phyloP scores from a whole-genome alignment of 202 grass and related monocot genomes.

The Cymbopogon flexuosus region DNA sequence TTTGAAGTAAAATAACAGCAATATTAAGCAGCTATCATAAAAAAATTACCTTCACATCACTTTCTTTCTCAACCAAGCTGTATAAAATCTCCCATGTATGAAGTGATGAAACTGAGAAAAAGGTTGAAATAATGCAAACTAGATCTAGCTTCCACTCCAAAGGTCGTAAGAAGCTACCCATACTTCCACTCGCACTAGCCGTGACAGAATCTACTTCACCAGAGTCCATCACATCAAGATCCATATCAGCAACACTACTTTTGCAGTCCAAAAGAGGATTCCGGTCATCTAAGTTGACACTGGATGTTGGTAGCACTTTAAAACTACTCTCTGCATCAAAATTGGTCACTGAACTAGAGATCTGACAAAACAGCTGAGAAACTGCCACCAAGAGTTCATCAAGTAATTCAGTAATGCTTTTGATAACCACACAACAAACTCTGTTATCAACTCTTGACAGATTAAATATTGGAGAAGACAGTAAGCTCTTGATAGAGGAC shows the following conservation, averaged over 20 bases:
- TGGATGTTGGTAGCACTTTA: constrained; percentile 45
- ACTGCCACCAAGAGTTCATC: constrained; percentile 69
- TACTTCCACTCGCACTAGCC: constrained; percentile 42
- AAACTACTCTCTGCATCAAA: constrained; percentile 37
- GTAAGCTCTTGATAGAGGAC: constrained; percentile 56
- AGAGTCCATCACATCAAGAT: constrained; percentile 65
- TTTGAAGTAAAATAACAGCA: constrained; percentile 23
- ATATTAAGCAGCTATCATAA: constrained; percentile 5
- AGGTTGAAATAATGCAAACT: constrained; percentile 58
- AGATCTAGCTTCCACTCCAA: constrained; percentile 61
- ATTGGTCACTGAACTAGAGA: constrained; percentile 45
- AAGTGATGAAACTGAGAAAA: constrained; percentile 61
- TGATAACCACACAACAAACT: constrained; percentile 39
- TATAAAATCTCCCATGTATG: constrained; percentile 78
- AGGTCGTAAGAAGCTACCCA: constrained; percentile 41
- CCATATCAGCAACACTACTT: constrained; percentile 64
- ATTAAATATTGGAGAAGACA: constrained; percentile 66
- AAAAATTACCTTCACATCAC: constrained; percentile 54
- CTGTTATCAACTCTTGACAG: constrained; percentile 34
- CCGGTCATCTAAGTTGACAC: constrained; percentile 44
- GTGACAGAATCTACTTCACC: constrained; percentile 52
- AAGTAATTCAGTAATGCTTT: constrained; percentile 42
- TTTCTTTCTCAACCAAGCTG: constrained; percentile 54
- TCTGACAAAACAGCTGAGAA: constrained; percentile 52
- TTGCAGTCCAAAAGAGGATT: constrained; percentile 40